A percentile compares a stretch with the other conserved stretches of the same genome.
Evolutionary conservation across 495 filamentous ascomycete species (phyloP).

Genomic region (Trichoderma virens): DNA sequence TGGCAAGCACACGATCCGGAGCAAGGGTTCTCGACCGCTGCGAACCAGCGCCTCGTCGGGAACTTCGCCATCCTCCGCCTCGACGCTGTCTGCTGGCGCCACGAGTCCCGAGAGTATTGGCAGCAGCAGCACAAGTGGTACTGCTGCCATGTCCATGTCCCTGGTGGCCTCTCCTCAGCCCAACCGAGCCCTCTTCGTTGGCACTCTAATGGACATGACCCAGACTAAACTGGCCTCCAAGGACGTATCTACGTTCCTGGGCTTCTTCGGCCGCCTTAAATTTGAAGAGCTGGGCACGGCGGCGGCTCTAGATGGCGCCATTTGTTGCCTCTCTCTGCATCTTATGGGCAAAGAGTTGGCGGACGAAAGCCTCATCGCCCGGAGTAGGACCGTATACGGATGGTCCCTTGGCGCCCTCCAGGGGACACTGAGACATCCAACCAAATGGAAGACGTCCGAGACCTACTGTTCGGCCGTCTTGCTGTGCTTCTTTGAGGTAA

Average conservation of each 20-base stretch:
- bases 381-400: conserved; percentile 17
- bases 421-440: conserved; percentile 14
- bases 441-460: conserved; percentile 17
- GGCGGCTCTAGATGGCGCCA: conserved; percentile 15
- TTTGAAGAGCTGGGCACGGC: conserved; percentile 14
- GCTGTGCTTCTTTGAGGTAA: conserved; percentile 16
- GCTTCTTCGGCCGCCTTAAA: conserved; percentile 14
- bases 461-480: conserved; percentile 17
- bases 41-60: not conserved
- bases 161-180: conserved; percentile 1
- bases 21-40: not conserved
- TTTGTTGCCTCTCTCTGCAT: conserved; percentile 16
- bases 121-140: not conserved
- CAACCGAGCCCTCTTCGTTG: conserved; percentile 14
- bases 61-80: not conserved
- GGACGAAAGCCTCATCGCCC: conserved; percentile 10
- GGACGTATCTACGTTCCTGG: conserved; percentile 12
- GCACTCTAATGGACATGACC: conserved; percentile 14
- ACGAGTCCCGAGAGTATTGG: not conserved
- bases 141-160: not conserved
- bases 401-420: conserved; percentile 17
- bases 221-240: not conserved
- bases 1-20: conserved; percentile 15
- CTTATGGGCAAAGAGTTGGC: conserved; percentile 13
- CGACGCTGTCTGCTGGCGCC: not conserved